phyloP scores from a whole-genome alignment of 2,329 filamentous ascomycete species.

The Didymella glomerata region DNA sequence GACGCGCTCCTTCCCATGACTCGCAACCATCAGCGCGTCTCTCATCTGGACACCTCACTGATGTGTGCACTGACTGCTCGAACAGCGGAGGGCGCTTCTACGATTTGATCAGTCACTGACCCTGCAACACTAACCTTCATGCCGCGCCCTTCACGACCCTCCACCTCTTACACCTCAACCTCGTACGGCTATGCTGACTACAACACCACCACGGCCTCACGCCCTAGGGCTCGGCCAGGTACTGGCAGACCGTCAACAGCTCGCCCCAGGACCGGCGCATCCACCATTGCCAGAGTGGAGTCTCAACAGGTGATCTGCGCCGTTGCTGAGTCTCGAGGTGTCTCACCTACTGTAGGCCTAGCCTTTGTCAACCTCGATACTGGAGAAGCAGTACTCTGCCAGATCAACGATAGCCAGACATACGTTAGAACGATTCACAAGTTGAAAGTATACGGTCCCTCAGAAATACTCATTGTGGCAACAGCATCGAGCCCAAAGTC shows the following conservation, averaged over 20 bases:
- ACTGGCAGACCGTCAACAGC: slow-evolving; percentile 55
- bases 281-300: slow-evolving; percentile 64
- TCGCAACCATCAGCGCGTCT: slow-evolving; percentile 16
- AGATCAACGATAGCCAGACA: slow-evolving; percentile 92
- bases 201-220: slow-evolving; percentile 49
- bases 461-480: slow-evolving; percentile 78
- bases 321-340: slow-evolving; percentile 84
- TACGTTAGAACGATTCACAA: slow-evolving; percentile 91
- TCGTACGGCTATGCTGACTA: slow-evolving; percentile 50
- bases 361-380: slow-evolving; percentile 88
- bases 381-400: slow-evolving; percentile 83
- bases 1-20: slow-evolving; percentile 27
- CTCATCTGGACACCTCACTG: slow-evolving; percentile 4
- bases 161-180: slow-evolving; percentile 43
- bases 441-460: slow-evolving; percentile 79
- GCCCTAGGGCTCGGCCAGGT: slow-evolving; percentile 43
- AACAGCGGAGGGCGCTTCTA: slow-evolving; percentile 6
- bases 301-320: slow-evolving; percentile 85
- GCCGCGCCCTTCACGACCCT: slow-evolving; percentile 34
- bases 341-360: slow-evolving; percentile 83
- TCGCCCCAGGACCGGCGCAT: slow-evolving; percentile 63
- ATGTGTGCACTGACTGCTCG: background rate
- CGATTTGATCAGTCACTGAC: slow-evolving; percentile 33
- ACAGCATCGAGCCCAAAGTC: slow-evolving; percentile 76
- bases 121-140: slow-evolving; percentile 37